phyloP scores from a whole-genome alignment of 73 alveolate species.

The Blepharisma japonicum region DNA sequence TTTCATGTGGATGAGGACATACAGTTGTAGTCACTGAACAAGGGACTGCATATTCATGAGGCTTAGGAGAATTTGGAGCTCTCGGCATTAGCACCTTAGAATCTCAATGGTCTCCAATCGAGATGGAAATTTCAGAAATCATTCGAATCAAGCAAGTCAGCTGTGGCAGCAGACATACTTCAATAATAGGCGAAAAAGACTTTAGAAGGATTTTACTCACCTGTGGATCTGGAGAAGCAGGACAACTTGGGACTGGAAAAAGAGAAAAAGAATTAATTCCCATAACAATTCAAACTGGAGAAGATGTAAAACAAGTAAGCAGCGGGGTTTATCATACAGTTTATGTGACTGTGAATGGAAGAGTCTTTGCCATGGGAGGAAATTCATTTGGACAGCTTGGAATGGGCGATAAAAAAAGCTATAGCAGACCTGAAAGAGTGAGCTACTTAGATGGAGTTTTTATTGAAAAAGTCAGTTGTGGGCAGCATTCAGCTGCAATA shows the following conservation, averaged over 20 bases:
- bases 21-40: slow-evolving; percentile 69
- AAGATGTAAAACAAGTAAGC: slow-evolving; percentile 46
- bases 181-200: slow-evolving; percentile 36
- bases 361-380: slow-evolving; percentile 59
- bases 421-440: slow-evolving; percentile 36
- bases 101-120: neutral
- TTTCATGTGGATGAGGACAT: slow-evolving; percentile 89
- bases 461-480: slow-evolving; percentile 50
- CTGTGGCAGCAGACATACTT: slow-evolving; percentile 59
- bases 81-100: slow-evolving; percentile 48
- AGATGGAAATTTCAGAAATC: neutral
- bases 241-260: slow-evolving; percentile 52
- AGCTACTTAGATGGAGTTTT: slow-evolving; percentile 46
- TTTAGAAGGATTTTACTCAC: slow-evolving; percentile 42
- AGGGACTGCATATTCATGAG: slow-evolving; percentile 89
- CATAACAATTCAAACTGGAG: slow-evolving; percentile 23
- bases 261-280: slow-evolving; percentile 46
- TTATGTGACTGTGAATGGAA: slow-evolving; percentile 47
- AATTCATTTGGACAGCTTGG: slow-evolving; percentile 69
- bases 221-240: slow-evolving; percentile 63
- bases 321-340: slow-evolving; percentile 60
- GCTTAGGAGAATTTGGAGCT: slow-evolving; percentile 66
- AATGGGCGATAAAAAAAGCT: slow-evolving; percentile 46
- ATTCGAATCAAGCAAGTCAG: slow-evolving; percentile 4
- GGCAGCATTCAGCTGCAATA: slow-evolving; percentile 48